Base-by-base conservation (phyloP, 1,284 basidiomycete species). In the Albatrellus sp. region DNA sequence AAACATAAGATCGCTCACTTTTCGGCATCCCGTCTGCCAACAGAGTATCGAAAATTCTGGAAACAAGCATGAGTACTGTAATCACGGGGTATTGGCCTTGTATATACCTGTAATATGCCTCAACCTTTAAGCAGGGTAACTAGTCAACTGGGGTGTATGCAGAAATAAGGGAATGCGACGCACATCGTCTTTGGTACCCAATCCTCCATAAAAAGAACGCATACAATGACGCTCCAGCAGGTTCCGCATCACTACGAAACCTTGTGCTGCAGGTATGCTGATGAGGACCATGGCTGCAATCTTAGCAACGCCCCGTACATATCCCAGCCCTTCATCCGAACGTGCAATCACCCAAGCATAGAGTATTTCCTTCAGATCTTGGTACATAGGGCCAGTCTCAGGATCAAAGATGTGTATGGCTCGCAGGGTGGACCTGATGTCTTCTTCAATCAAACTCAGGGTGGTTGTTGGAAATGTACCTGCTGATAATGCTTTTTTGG, bases 21-120 rank as follows among this genome's bases (percentile, higher is more conserved):
- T 91, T 94, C 0, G 94, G 94, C 82, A 97, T 93, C 37, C 83
- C 79, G 59, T 96, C 91, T 19, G 90, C 90, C 20, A 94, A 68
- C 10, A 94, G 64, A 0, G 90, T 93, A 55, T 94, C 91, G 54
- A 94, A 93, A 55, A 94, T 92, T 52, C 91, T 90, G 50, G 37
- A 34, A 44, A 37, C 38, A 32, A n/a, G 12, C 48, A 50, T 59
- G 46, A 57, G 52, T 24, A 53, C 45, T 33, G 30, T 42, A 17
- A 39, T 16, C 9, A 20, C 13, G 1, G 14, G 11, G 19, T 16
- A 43, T 32, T 30, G 38, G 4, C 13, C n/a, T n/a, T 17, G 11
- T 19, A 53, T 46, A 53, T 53, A 73, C 72, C 72, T 63, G 55
- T 80, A 81, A 55, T 89, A 89, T 11, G 84, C 85, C 61, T 89